A percentile compares a stretch with the other conserved stretches of the same genome.
Conservation (phyloP, 257 asterid species). For the Lavandula angustifolia region DNA sequence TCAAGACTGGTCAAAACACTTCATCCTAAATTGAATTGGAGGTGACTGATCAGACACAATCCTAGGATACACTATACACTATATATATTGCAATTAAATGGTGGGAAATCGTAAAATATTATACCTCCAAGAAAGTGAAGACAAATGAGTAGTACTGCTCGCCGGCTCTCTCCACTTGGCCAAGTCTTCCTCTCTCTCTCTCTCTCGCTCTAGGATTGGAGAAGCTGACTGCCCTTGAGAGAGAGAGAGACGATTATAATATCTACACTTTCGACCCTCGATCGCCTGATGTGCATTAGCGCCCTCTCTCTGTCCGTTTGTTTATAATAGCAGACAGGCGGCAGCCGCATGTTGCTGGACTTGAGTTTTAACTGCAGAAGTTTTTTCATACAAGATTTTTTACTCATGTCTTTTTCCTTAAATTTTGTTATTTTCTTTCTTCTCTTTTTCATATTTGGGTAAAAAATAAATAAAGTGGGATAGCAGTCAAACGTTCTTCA, state of each 20-base stretch:
- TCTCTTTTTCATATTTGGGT: too few species aligned
- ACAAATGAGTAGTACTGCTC: slow-evolving; percentile 18
- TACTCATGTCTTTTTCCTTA: slow-evolving; percentile 31
- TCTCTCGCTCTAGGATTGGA: slow-evolving; percentile 12
- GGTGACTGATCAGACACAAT: background rate
- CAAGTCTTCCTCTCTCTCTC: background rate
- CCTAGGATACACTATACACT: background rate
- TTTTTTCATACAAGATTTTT: slow-evolving; percentile 24
- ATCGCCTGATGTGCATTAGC: slow-evolving; percentile 27
- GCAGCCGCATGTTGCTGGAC: slow-evolving; percentile 30
- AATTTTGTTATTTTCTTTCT: too few species aligned
- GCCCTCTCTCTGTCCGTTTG: slow-evolving; percentile 6
- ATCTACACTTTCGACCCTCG: slow-evolving; percentile 14
- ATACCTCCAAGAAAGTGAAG: slow-evolving; percentile 35
- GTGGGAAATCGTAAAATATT: slow-evolving; percentile 3
- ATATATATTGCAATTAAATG: background rate
- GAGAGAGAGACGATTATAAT: slow-evolving; percentile 15
- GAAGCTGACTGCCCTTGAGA: slow-evolving; percentile 22
- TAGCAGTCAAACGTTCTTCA: background rate
- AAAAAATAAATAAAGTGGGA: background rate
- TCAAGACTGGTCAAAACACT: slow-evolving; percentile 26
- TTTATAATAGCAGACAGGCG: slow-evolving; percentile 36
- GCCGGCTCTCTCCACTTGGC: slow-evolving; percentile 33
- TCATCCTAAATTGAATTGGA: slow-evolving; percentile 22
- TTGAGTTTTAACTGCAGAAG: slow-evolving; percentile 2